A percentile compares a stretch with the other conserved stretches of the same genome.
These are phyloP conservation scores for Diplodia intermedia DNA, from an alignment of 2,329 filamentous ascomycete genomes.

Conservation along the genomic window DNA sequence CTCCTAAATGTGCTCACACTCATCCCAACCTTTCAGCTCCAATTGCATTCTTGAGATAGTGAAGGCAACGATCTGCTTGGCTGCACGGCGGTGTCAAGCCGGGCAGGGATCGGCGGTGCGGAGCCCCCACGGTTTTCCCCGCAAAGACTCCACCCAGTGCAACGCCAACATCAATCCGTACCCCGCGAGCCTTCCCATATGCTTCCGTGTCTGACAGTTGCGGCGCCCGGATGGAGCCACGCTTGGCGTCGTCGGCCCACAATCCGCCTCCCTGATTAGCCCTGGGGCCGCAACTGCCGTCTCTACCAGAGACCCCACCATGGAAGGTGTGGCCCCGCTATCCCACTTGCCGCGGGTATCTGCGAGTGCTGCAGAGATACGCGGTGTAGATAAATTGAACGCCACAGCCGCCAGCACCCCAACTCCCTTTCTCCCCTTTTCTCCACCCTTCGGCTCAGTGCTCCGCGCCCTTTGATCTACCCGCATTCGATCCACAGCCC, in stretches of 20 bases:
- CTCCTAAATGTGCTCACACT: not conserved
- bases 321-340: not conserved
- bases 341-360: not conserved
- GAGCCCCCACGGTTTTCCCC: slow-evolving; percentile 3
- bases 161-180: not conserved
- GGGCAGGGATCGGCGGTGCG: slow-evolving; percentile 9
- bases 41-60: not conserved
- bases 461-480: not conserved
- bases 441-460: not conserved
- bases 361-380: not conserved
- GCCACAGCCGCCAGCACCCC: not conserved
- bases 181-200: not conserved
- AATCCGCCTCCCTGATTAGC: not conserved
- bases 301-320: slow-evolving; percentile 6
- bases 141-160: not conserved
- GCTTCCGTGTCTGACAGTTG: not conserved
- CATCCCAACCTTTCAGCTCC: not conserved
- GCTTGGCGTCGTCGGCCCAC: not conserved
- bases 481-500: too few relatives aligned
- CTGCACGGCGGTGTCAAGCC: not conserved
- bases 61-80: not conserved
- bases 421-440: not conserved
- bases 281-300: not conserved
- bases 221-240: not conserved
- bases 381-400: not conserved